Percentiles rank a stretch among this genome's conserved stretches.
Conservation (phyloP, 306 rosid genomes). For the Mucuna pruriens region DNA sequence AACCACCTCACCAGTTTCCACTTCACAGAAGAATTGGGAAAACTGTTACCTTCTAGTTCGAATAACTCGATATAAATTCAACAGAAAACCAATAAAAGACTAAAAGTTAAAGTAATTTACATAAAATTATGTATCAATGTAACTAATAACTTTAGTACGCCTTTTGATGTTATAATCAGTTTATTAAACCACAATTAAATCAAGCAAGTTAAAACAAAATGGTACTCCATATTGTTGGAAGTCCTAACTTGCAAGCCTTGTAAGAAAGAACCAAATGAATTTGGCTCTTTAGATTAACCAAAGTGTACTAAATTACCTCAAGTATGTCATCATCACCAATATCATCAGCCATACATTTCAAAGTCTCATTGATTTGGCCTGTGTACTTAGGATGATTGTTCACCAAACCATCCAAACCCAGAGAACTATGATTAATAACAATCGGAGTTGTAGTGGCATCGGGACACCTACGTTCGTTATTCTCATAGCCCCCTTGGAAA, state of each 20-base stretch:
- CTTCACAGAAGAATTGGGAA: constrained; percentile 28
- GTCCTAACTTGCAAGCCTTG: constrained; percentile 16
- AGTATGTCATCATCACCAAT: constrained; percentile 68
- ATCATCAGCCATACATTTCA: constrained; percentile 41
- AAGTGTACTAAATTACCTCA: constrained; percentile 59
- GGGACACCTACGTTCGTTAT: constrained; percentile 33
- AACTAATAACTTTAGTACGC: background rate
- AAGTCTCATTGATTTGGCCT: constrained; percentile 46
- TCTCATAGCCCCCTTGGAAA: constrained; percentile 41
- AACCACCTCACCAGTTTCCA: background rate
- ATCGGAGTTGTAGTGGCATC: constrained; percentile 51
- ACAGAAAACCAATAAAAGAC: constrained; percentile 5
- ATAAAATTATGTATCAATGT: constrained; percentile 1
- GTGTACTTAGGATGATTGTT: constrained; percentile 40
- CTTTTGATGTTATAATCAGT: constrained; percentile 19
- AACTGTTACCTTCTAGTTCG: constrained; percentile 21
- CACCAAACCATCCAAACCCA: constrained; percentile 45
- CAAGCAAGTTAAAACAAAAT: constrained; percentile 14
- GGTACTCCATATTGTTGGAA: background rate
- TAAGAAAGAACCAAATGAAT: constrained; percentile 30
- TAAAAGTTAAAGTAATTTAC: constrained; percentile 6
- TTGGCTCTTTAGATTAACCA: constrained; percentile 33
- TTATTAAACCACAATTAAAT: constrained; percentile 6
- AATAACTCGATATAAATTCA: constrained; percentile 17
- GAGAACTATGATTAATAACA: constrained; percentile 48